Conservation (phyloP, 163 green algal genomes). For the Chlamydomonas reinhardtii region DNA sequence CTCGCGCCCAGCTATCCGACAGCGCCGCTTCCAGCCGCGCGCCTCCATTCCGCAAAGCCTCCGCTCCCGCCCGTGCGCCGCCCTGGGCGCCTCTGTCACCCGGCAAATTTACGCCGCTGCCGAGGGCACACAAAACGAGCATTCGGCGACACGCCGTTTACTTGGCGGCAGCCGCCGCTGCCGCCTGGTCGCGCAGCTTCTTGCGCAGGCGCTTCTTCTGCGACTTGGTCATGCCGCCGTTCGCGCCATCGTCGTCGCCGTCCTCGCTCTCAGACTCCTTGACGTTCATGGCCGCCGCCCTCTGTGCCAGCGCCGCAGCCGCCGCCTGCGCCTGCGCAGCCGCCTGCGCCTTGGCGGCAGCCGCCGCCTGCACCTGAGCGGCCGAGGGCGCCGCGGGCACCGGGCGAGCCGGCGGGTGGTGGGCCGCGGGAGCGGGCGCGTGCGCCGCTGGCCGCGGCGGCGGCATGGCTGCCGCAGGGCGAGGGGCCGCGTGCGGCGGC, state of each 20-base stretch:
- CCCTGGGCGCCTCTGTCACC: too few relatives aligned
- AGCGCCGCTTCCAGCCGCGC: too few relatives aligned
- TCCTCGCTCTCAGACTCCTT: constrained; percentile 4
- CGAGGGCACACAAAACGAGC: too few relatives aligned
- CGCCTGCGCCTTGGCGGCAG: neutral
- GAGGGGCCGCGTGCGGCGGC: neutral
- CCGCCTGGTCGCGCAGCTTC: constrained; percentile 39
- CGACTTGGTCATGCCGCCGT: constrained; percentile 36
- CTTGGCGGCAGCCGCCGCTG: neutral
- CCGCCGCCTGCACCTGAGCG: constrained; percentile 1
- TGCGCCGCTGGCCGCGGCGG: neutral
- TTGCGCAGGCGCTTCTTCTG: constrained; percentile 54
- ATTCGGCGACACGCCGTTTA: neutral
- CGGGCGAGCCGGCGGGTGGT: neutral
- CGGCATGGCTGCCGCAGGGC: neutral
- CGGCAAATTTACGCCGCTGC: too few relatives aligned
- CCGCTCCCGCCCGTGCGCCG: too few relatives aligned
- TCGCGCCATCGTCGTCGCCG: neutral
- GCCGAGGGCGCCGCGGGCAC: neutral
- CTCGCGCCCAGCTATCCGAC: too few relatives aligned
- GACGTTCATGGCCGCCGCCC: neutral
- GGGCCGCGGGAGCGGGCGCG: neutral
- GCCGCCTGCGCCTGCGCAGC: neutral
- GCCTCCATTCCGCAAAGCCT: too few relatives aligned
- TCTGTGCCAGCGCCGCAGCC: constrained; percentile 18